Evolutionary conservation across 768 basidiomycete genomes (phyloP).

Genomic region (Pleurotus salmoneostramineus): DNA sequence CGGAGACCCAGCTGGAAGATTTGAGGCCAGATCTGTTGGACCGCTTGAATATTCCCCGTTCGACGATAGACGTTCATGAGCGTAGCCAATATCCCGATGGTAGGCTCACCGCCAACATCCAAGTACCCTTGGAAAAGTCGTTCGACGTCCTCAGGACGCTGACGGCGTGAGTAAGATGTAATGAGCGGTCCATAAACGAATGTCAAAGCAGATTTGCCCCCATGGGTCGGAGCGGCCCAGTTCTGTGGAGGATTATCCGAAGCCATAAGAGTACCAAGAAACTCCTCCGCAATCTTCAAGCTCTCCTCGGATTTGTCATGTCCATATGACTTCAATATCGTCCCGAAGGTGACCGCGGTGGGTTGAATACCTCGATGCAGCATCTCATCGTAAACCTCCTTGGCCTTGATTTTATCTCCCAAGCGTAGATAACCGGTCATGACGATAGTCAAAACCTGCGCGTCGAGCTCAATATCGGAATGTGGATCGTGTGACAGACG

Average conservation of each 20-base stretch:
- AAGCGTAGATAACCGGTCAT: constrained; percentile 67
- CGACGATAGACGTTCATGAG: constrained; percentile 74
- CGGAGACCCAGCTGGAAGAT: constrained; percentile 57
- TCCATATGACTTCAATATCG: constrained; percentile 63
- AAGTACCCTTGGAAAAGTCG: constrained; percentile 50
- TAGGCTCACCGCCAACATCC: constrained; percentile 50
- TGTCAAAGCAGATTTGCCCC: constrained; percentile 41
- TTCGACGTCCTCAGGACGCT: constrained; percentile 49
- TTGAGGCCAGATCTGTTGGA: constrained; percentile 63
- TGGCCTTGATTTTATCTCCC: constrained; percentile 52
- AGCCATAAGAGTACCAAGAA: constrained; percentile 49
- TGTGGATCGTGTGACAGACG: constrained; percentile 30
- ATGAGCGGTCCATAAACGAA: constrained; percentile 63
- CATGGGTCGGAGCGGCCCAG: constrained; percentile 36
- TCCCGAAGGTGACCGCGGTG: constrained; percentile 60
- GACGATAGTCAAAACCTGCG: constrained; percentile 68
- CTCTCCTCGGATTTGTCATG: constrained; percentile 44
- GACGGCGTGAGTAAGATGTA: constrained; percentile 38
- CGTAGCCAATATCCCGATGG: constrained; percentile 55
- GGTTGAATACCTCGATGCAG: constrained; percentile 57
- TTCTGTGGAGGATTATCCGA: constrained; percentile 25
- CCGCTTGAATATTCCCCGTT: constrained; percentile 47
- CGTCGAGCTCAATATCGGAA: constrained; percentile 39
- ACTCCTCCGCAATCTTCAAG: constrained; percentile 59
- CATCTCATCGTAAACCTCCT: constrained; percentile 72